Evolutionary conservation across 2,329 filamentous ascomycete genomes (phyloP).

Genomic region (Verticillium alfalfae): DNA sequence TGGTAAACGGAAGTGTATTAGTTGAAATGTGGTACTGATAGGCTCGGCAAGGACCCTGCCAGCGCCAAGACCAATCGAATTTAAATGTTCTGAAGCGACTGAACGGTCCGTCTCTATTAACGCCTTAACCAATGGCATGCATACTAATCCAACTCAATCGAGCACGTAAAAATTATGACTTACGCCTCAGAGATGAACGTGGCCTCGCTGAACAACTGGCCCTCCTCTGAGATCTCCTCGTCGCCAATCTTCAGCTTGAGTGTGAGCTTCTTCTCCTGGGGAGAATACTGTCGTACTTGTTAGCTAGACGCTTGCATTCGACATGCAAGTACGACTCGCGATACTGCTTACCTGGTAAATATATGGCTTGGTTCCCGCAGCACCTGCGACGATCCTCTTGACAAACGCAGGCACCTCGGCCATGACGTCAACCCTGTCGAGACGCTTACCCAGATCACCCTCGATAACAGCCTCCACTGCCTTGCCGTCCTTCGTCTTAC

Average conservation of each 20-base stretch:
- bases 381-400: constrained; percentile 84
- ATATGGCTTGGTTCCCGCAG: constrained; percentile 90
- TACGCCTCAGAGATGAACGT: constrained; percentile 66
- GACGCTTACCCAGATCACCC: constrained; percentile 59
- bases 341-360: constrained; percentile 76
- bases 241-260: constrained; percentile 84
- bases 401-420: constrained; percentile 92
- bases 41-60: constrained; percentile 3
- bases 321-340: background rate
- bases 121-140: background rate
- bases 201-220: constrained; percentile 77
- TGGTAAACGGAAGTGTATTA: constrained; percentile 4
- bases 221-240: constrained; percentile 71
- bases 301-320: constrained; percentile 10
- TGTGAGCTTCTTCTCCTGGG: constrained; percentile 55
- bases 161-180: background rate
- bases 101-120: background rate
- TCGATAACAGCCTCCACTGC: constrained; percentile 64
- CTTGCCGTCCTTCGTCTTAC: constrained; percentile 72
- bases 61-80: background rate
- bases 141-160: background rate
- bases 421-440: constrained; percentile 92
- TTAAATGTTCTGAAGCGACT: background rate
- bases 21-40: constrained; percentile 8
- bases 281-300: constrained; percentile 55